Evolutionary conservation across 2,329 filamentous ascomycete genomes (phyloP).

Genomic region (Aspergillus ruber): DNA sequence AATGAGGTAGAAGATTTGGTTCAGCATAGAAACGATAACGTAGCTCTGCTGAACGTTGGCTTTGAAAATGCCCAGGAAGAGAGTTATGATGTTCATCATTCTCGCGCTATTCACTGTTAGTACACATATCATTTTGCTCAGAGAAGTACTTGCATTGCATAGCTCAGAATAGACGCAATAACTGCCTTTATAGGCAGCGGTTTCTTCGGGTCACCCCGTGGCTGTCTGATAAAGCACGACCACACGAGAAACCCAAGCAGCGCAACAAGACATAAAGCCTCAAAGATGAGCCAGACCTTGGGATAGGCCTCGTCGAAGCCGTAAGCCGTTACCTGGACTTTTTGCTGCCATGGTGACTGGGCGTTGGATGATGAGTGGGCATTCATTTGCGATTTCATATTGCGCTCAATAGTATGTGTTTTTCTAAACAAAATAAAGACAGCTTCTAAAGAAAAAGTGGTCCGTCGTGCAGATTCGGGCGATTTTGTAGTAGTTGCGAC

Average conservation of each 20-base stretch:
- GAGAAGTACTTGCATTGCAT: slow-evolving; percentile 6
- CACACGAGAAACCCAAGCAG: slow-evolving; percentile 14
- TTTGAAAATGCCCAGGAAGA: slow-evolving; percentile 11
- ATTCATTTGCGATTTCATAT: no score
- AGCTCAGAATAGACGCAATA: slow-evolving; percentile 8
- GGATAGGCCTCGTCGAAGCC: background rate
- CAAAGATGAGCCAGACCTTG: slow-evolving; percentile 10
- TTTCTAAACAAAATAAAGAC: no score
- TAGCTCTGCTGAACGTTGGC: slow-evolving; percentile 14
- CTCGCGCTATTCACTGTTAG: slow-evolving; percentile 6
- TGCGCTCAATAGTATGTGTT: background rate
- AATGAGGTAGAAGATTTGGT: slow-evolving; percentile 12
- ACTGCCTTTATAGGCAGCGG: slow-evolving; percentile 9
- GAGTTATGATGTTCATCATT: slow-evolving; percentile 4
- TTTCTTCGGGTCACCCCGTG: background rate
- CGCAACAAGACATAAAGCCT: slow-evolving; percentile 11
- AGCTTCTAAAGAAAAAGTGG: background rate
- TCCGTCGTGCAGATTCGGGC: background rate
- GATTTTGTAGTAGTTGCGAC: background rate
- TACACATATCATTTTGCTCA: background rate
- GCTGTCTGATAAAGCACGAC: slow-evolving; percentile 11
- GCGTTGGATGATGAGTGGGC: background rate
- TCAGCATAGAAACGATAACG: slow-evolving; percentile 13
- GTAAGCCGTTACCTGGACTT: background rate
- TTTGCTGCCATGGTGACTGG: background rate